phyloP scores from a whole-genome alignment of 2,329 filamentous ascomycete species.

The Colletotrichum noveboracense region DNA sequence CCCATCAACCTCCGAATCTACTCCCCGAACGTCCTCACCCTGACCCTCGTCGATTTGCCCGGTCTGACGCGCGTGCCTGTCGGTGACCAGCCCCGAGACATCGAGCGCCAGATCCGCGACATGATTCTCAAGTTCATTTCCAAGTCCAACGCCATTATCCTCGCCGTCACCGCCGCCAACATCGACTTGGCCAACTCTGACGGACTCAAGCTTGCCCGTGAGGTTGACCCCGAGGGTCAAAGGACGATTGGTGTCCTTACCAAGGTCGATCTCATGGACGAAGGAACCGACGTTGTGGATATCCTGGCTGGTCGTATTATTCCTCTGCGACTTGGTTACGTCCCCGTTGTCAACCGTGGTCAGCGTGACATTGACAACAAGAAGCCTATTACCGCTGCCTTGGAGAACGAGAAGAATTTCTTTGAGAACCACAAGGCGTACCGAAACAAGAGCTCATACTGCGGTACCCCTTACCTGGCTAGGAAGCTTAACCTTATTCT shows the following conservation, averaged over 20 bases:
- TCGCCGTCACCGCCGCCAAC: conserved; percentile 96
- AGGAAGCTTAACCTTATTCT: conserved; percentile 97
- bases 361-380: conserved; percentile 99
- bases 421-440: conserved; percentile 99
- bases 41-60: conserved; percentile 95
- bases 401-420: conserved; percentile 95
- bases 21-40: conserved; percentile 95
- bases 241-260: conserved; percentile 97
- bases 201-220: conserved; percentile 91
- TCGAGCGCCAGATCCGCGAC: conserved; percentile 94
- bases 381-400: conserved; percentile 87
- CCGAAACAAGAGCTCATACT: conserved; percentile 98
- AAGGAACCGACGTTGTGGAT: conserved; percentile 97
- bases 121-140: conserved; percentile 99
- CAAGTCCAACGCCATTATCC: conserved; percentile 97
- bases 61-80: conserved; percentile 97
- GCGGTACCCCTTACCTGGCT: conserved; percentile 94
- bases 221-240: conserved; percentile 97
- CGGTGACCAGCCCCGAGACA: conserved; percentile 94
- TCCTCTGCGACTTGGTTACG: conserved; percentile 90
- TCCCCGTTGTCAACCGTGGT: conserved; percentile 96
- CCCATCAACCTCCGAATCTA: conserved; percentile 99
- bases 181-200: conserved; percentile 99
- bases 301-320: conserved; percentile 98
- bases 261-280: conserved; percentile 99